Evolutionary conservation across 169 alveolate species (phyloP), one percentile per base, ranked within the genome.

Genomic region (Toxoplasma gondii): DNA sequence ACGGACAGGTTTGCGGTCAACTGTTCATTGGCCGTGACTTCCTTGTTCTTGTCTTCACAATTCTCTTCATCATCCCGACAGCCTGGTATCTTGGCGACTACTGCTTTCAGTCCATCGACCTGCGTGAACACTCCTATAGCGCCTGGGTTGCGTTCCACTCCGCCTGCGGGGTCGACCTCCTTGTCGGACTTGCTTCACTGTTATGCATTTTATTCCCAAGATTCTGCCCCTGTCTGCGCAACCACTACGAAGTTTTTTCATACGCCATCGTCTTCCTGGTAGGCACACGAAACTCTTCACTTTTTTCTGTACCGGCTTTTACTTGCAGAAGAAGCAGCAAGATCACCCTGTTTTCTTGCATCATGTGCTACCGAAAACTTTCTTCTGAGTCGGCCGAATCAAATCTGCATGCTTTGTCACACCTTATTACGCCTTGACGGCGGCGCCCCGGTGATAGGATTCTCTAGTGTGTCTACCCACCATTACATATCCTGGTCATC

Each of bases 131-230:
- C 27, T 91, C 93, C 17, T n/a, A 9, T 38, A 78, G 88, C 39
- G 93, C 93, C 29, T 91, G 93, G 93, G 41, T 91, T 44, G 87
- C 93, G 1, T 91, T 91, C 78, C 93, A 91, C 19, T 16, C 54
- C 27, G 64, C 93, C 70, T 91, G 80, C 74, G 87, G 44, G 27
- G 93, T 70, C 34, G 45, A 91, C 49, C 53, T 67, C 39, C 12
- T 19, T 4, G 81, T 91, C 29, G 78, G 82, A 22, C 31, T 74
- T 74, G 53, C 38, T 19, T 39, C 93, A 1, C 78, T 74, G 27
- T 1, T 74, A 10, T 17, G n/a, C 38, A 36, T 49, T 12, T 1
- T 74, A 29, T 91, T 91, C 70, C 93, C 93, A 1, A 24, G 34
- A 27, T 0, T 91, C 19, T 43, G 45, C 24, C 88, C 88, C 45